These are phyloP conservation scores for Tolypocladium paradoxum DNA, from an alignment of 2,329 filamentous ascomycete species.

Conservation along the genomic window DNA sequence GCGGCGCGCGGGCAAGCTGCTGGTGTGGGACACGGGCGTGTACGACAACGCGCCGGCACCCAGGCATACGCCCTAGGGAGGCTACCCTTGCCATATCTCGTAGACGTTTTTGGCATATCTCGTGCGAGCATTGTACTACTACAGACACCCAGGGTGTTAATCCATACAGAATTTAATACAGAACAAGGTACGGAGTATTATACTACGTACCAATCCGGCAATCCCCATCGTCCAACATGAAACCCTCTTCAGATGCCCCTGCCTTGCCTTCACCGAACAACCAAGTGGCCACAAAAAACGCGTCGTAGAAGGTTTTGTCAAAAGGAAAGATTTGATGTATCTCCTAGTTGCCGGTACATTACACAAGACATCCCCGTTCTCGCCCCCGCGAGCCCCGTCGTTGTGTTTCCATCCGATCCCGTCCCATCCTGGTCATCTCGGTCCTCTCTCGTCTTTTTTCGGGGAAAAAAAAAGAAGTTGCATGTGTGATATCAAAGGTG, in stretches of 20 bases:
- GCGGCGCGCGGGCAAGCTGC: slow-evolving; percentile 42
- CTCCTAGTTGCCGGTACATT: neutral
- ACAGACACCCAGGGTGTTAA: neutral
- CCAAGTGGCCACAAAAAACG: neutral
- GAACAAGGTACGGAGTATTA: too few relatives aligned
- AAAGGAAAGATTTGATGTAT: neutral
- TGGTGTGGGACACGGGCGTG: slow-evolving; percentile 47
- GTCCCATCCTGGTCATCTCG: neutral
- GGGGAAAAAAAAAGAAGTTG: neutral
- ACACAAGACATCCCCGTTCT: neutral
- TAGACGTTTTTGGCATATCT: neutral
- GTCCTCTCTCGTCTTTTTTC: neutral
- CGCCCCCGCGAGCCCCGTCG: neutral
- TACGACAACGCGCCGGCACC: slow-evolving; percentile 9
- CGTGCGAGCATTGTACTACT: neutral
- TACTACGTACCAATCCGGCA: neutral
- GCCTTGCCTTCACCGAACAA: neutral
- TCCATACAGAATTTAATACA: neutral
- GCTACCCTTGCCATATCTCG: neutral
- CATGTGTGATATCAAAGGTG: neutral
- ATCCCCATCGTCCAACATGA: neutral
- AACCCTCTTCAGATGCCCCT: neutral
- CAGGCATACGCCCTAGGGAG: neutral
- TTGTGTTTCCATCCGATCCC: neutral
- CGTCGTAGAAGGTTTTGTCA: neutral